phyloP scores from a whole-genome alignment of 495 filamentous ascomycete genomes.

The Hamigera avellanea region DNA sequence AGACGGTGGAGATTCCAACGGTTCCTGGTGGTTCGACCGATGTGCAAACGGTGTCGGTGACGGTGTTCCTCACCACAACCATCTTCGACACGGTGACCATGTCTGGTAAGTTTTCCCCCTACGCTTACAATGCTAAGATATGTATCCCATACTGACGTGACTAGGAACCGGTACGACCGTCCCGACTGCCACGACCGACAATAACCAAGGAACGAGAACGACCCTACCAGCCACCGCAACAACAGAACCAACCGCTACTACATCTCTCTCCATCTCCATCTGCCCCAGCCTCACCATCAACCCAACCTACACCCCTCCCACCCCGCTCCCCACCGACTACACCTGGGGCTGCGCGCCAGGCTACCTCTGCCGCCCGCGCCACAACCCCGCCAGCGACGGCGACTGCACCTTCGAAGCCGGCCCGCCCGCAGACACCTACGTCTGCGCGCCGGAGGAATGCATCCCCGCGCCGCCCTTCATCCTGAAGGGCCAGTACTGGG shows the following conservation, averaged over 20 bases:
- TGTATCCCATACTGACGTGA: too few species aligned
- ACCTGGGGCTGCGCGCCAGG: slow-evolving; percentile 51
- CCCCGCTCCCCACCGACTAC: slow-evolving; percentile 25
- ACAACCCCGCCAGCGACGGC: slow-evolving; percentile 13
- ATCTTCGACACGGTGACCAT: slow-evolving; percentile 2
- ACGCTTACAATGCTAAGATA: too few species aligned
- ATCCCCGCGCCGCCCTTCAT: slow-evolving; percentile 25
- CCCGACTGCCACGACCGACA: too few species aligned
- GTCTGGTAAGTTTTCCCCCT: too few species aligned
- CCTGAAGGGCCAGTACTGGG: slow-evolving; percentile 24
- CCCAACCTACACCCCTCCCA: slow-evolving; percentile 20
- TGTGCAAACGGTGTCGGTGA: slow-evolving; percentile 1
- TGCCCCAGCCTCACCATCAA: slow-evolving; percentile 21
- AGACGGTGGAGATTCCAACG: not conserved
- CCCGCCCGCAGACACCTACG: slow-evolving; percentile 38
- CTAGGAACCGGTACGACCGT: too few species aligned
- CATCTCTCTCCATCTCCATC: slow-evolving; percentile 4
- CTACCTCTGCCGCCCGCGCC: slow-evolving; percentile 37
- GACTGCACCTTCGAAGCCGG: slow-evolving; percentile 43
- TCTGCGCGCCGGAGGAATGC: slow-evolving; percentile 46
- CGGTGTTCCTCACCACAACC: slow-evolving; percentile 4
- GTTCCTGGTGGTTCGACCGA: not conserved
- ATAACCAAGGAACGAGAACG: too few species aligned
- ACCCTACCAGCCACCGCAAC: slow-evolving; percentile 5
- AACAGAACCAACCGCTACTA: not conserved